These are phyloP conservation scores for Ramichloridium luteum DNA, from an alignment of 2,329 filamentous ascomycete species.

Conservation along the genomic window DNA sequence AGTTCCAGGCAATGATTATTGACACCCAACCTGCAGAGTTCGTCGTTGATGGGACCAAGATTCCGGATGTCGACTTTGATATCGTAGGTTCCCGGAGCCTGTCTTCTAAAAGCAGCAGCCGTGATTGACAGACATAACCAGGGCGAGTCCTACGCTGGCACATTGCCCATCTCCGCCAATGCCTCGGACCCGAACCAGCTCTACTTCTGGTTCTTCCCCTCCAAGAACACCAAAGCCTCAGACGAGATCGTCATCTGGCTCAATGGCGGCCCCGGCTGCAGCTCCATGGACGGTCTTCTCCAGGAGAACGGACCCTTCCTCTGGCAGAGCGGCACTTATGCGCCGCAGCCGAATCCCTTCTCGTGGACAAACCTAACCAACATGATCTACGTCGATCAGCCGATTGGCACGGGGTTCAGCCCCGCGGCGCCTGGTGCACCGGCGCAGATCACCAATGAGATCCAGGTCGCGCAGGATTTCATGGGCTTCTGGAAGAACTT, in stretches of 20 bases:
- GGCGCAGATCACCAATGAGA: slow-evolving; percentile 24
- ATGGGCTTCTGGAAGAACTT: slow-evolving; percentile 40
- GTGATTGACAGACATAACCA: too few relatives aligned
- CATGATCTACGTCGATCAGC: slow-evolving; percentile 54
- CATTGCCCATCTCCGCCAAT: slow-evolving; percentile 41
- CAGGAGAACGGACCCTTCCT: slow-evolving; percentile 21
- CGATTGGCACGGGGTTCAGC: slow-evolving; percentile 35
- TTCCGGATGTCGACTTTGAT: slow-evolving; percentile 31
- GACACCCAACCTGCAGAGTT: too few relatives aligned
- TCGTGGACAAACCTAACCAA: slow-evolving; percentile 55
- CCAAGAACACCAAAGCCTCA: slow-evolving; percentile 33
- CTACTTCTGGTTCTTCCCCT: slow-evolving; percentile 47
- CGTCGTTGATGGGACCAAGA: slow-evolving; percentile 19
- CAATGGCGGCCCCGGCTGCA: slow-evolving; percentile 17
- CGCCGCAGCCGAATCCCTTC: slow-evolving; percentile 33
- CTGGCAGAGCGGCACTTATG: slow-evolving; percentile 32
- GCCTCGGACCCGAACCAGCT: slow-evolving; percentile 34
- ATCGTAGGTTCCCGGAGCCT: too few relatives aligned
- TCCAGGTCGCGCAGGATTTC: slow-evolving; percentile 31
- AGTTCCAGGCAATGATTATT: too few relatives aligned
- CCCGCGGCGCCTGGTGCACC: slow-evolving; percentile 30
- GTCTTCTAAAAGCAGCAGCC: too few relatives aligned
- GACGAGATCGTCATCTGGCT: slow-evolving; percentile 42
- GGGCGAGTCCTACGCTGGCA: slow-evolving; percentile 30
- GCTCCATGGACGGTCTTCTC: slow-evolving; percentile 12